A percentile compares a stretch with the other conserved stretches of the same genome.
These are phyloP conservation scores for Pseudogymnoascus sp. DNA, from an alignment of 2,329 filamentous ascomycete species.

Conservation along the genomic window DNA sequence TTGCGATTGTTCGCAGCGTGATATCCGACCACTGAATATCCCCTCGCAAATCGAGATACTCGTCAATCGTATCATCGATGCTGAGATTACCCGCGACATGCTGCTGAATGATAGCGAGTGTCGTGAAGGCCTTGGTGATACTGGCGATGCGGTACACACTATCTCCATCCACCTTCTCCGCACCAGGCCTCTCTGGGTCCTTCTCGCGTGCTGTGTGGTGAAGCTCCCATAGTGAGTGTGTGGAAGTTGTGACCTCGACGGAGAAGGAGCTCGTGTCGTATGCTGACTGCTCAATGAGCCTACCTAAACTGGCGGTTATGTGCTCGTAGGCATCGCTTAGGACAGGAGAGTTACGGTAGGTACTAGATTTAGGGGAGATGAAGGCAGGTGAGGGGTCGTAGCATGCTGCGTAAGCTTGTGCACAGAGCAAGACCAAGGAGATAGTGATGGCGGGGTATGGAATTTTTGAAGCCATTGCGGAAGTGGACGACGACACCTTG, in stretches of 20 bases:
- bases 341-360: background rate
- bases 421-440: background rate
- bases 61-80: constrained; percentile 21
- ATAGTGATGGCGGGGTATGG: background rate
- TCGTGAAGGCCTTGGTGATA: constrained; percentile 17
- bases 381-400: constrained; percentile 7
- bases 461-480: background rate
- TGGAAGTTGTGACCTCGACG: constrained; percentile 7
- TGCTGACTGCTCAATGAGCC: background rate
- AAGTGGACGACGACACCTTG: background rate
- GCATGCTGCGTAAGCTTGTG: constrained; percentile 2
- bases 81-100: constrained; percentile 21
- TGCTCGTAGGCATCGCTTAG: background rate
- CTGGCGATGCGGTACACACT: constrained; percentile 11
- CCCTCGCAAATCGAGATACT: constrained; percentile 17
- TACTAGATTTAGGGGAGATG: background rate
- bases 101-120: constrained; percentile 22
- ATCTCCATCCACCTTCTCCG: background rate
- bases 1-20: constrained; percentile 21
- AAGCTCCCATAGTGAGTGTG: background rate
- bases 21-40: constrained; percentile 22
- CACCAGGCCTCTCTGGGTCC: background rate
- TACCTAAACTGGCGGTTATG: background rate
- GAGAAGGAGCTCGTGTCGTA: background rate
- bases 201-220: constrained; percentile 9